A percentile compares a stretch with the other conserved stretches of the same genome.
phyloP scores from a whole-genome alignment of 2,329 filamentous ascomycete species.

The Aaosphaeria arxii region DNA sequence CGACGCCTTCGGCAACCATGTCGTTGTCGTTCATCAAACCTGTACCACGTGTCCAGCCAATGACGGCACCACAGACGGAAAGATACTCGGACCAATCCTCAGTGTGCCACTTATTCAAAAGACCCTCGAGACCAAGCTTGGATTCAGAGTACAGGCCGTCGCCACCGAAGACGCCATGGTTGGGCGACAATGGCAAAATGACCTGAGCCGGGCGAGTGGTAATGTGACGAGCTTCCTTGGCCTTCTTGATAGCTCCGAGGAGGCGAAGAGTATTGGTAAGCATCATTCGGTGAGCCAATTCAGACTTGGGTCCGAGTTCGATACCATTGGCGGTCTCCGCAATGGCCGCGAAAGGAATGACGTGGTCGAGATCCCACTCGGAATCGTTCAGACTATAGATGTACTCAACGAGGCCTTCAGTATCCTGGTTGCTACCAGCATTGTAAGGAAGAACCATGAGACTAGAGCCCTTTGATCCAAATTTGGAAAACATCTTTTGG shows the following conservation, averaged over 20 bases:
- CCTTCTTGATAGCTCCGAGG: slow-evolving; percentile 33
- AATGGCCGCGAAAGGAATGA: slow-evolving; percentile 44
- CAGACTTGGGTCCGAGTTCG: slow-evolving; percentile 35
- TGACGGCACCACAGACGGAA: slow-evolving; percentile 39
- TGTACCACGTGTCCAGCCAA: slow-evolving; percentile 47
- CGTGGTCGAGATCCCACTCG: slow-evolving; percentile 37
- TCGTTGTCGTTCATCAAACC: slow-evolving; percentile 44
- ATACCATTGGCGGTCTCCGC: slow-evolving; percentile 35
- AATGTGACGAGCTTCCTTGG: slow-evolving; percentile 26
- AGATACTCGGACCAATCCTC: slow-evolving; percentile 40
- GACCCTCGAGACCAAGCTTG: slow-evolving; percentile 38
- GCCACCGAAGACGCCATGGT: slow-evolving; percentile 42
- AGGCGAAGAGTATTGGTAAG: slow-evolving; percentile 40
- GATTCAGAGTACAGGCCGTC: slow-evolving; percentile 46
- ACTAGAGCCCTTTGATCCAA: slow-evolving; percentile 31
- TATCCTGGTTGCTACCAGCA: slow-evolving; percentile 40
- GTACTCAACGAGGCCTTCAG: slow-evolving; percentile 34
- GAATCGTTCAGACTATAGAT: slow-evolving; percentile 33
- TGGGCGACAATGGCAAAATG: slow-evolving; percentile 43
- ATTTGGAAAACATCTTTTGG: slow-evolving; percentile 30
- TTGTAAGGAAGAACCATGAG: slow-evolving; percentile 41
- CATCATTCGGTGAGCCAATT: slow-evolving; percentile 41
- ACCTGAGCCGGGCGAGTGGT: slow-evolving; percentile 37
- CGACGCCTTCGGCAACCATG: slow-evolving; percentile 36
- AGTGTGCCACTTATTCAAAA: slow-evolving; percentile 34